These are phyloP conservation scores for Kwoniella shandongensis DNA, from an alignment of 768 basidiomycete species.

Conservation along the genomic window DNA sequence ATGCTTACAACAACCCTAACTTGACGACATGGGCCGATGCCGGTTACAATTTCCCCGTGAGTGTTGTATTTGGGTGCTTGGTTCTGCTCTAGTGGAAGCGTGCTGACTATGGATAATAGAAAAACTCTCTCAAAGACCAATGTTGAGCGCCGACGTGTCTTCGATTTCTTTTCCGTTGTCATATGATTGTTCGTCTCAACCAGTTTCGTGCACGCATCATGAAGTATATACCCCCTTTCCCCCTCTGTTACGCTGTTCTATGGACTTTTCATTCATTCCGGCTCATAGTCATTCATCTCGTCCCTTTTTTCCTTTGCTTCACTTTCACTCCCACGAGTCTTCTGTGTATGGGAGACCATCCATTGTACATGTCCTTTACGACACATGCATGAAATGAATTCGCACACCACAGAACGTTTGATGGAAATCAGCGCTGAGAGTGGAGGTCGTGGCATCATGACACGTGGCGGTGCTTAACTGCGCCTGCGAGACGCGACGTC, in stretches of 20 bases:
- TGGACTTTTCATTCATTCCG: neutral
- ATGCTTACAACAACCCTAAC: conserved; percentile 76
- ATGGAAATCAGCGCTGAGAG: too few species aligned
- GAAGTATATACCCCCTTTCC: neutral
- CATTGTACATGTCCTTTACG: too few species aligned
- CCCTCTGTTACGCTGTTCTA: too few species aligned
- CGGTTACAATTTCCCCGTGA: conserved; percentile 73
- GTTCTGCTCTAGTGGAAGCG: too few species aligned
- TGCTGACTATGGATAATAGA: conserved; percentile 15
- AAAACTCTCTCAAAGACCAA: conserved; percentile 34
- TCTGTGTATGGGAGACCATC: neutral
- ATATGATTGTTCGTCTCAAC: neutral
- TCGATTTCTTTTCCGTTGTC: neutral
- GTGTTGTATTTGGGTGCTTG: conserved; percentile 8
- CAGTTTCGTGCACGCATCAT: neutral
- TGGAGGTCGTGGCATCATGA: too few species aligned
- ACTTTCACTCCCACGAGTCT: neutral
- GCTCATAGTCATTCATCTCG: neutral
- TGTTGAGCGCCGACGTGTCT: conserved; percentile 18
- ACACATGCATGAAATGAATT: too few species aligned
- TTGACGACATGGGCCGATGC: conserved; percentile 80
- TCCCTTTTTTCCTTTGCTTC: neutral
- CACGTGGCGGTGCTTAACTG: too few species aligned
- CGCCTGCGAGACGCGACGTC: neutral
- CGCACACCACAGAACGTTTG: too few species aligned